Percentiles rank a stretch among this genome's conserved stretches.
Conservation (phyloP, 305 asterid species). For the Plantago coronopus region DNA sequence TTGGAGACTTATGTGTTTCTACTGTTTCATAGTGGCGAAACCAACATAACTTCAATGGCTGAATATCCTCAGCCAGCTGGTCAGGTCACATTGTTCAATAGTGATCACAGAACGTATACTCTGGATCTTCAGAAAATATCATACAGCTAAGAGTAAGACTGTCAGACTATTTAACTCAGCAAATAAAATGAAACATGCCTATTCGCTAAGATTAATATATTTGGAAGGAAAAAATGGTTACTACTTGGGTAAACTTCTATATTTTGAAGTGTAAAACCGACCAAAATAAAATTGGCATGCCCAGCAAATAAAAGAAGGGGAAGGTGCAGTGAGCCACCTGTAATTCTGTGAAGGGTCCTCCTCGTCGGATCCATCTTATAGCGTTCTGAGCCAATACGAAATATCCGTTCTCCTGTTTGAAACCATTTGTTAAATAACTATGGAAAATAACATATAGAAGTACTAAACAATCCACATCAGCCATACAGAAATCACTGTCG, state of each 20-base stretch:
- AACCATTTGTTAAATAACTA: constrained; percentile 24
- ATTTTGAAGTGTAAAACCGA: constrained; percentile 2
- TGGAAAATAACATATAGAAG: constrained; percentile 18
- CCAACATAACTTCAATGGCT: no score
- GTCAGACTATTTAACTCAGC: constrained; percentile 7
- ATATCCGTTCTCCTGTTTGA: constrained; percentile 81
- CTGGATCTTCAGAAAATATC: no score
- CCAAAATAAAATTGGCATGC: constrained; percentile 18
- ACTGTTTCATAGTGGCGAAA: no score
- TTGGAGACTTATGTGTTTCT: no score
- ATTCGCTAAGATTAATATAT: neutral
- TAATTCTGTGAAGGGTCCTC: constrained; percentile 78
- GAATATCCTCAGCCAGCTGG: no score
- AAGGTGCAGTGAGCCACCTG: constrained; percentile 50
- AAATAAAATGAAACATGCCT: neutral
- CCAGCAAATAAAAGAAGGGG: constrained; percentile 16
- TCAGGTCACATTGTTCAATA: no score
- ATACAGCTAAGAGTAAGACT: no score
- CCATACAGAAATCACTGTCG: constrained; percentile 1
- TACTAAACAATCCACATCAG: constrained; percentile 20
- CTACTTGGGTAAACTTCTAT: constrained; percentile 8
- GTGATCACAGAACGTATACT: no score
- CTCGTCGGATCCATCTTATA: constrained; percentile 89
- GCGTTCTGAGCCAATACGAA: constrained; percentile 86
- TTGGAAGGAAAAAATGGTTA: constrained; percentile 10